Base-by-base conservation (phyloP, 305 asterid species). In the Solanum hybrid region DNA sequence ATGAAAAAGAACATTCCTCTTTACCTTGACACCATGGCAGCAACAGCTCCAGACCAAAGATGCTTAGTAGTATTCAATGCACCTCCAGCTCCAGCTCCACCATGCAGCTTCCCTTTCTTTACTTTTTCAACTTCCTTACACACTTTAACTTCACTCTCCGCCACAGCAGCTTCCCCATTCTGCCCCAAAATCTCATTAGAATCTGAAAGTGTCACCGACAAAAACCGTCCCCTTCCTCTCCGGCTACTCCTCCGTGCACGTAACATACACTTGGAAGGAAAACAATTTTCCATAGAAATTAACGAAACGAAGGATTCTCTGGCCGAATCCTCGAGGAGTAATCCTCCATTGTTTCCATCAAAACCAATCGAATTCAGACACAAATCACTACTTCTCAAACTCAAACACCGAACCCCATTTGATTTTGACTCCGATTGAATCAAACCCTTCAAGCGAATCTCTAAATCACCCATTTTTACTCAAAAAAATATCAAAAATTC, bases 11-110 rank as follows among this genome's bases (percentile, higher is more conserved):
- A 9, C 73, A 51, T 17, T 51, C 75, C 39, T 12, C 4, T 31
- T 79, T 89, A 95, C 97, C 98, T 95, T 14, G 98, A 95, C 29
- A 97, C 95, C 97, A 95, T 95, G 82, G 99, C 99, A 88, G 99
- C 97, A 89, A 96, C 98, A 77, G 99, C 99, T 39, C 99, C 99
- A 81, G 98, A 96, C 98, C 99, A 97, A 4, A 97, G 99, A 95
- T 97, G 99, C 92, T 94, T 97, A 80, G 96, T 95, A 33, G 97
- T 93, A 90, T 97, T 97, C 70, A 96, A 90, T 89, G 98, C 95
- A 51, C 96, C 95, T 13, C 93, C 93, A 27, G 90, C 91, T 73
- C 93, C 93, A 20, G 91, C 91, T 73, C 93, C 72, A 45, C 88
- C 90, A 11, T 91, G 89, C 10, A 90, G 90, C 91, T 82, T 90